Conservation (phyloP, 2,329 filamentous ascomycete species). For the Microsporum audouinii region DNA sequence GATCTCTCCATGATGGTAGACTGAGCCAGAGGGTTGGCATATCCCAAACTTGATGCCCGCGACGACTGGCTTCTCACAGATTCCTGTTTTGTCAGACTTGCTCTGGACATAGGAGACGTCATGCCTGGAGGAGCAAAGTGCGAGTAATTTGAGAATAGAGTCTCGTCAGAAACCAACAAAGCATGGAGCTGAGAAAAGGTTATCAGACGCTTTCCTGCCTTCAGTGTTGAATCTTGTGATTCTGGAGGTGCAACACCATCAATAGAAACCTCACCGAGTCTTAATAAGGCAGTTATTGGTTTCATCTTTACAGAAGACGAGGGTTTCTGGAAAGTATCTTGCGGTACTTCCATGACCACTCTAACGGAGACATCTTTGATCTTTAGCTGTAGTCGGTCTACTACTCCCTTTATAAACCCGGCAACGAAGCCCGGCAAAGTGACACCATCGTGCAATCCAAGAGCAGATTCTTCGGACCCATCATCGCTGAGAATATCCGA, state of each 20-base stretch:
- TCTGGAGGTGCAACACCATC: conserved; percentile 20
- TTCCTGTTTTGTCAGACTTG: conserved; percentile 15
- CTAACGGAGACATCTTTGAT: conserved; percentile 43
- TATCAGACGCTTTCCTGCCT: conserved; percentile 34
- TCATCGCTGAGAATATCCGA: conserved; percentile 38
- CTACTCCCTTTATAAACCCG: conserved; percentile 47
- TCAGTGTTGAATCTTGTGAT: conserved; percentile 19
- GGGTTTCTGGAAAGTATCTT: conserved; percentile 28
- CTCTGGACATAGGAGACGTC: conserved; percentile 18
- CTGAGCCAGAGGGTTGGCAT: not conserved
- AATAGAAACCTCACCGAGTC: conserved; percentile 26
- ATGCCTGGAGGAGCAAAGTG: conserved; percentile 22
- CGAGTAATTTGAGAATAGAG: conserved; percentile 38
- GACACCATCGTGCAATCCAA: conserved; percentile 44
- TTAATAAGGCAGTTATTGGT: conserved; percentile 27
- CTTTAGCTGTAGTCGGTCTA: conserved; percentile 45
- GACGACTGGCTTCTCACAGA: conserved; percentile 9
- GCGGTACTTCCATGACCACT: conserved; percentile 39
- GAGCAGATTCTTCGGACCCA: conserved; percentile 38
- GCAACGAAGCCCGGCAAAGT: conserved; percentile 49
- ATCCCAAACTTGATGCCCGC: conserved; percentile 1
- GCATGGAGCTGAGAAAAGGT: conserved; percentile 36
- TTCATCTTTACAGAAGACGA: conserved; percentile 28
- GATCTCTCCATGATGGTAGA: not conserved
- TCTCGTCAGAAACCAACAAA: conserved; percentile 38